Percentiles rank a stretch among this genome's conserved stretches.
phyloP scores from a whole-genome alignment of 2,329 filamentous ascomycete species.

The Cladosporium austrohemisphaericum region DNA sequence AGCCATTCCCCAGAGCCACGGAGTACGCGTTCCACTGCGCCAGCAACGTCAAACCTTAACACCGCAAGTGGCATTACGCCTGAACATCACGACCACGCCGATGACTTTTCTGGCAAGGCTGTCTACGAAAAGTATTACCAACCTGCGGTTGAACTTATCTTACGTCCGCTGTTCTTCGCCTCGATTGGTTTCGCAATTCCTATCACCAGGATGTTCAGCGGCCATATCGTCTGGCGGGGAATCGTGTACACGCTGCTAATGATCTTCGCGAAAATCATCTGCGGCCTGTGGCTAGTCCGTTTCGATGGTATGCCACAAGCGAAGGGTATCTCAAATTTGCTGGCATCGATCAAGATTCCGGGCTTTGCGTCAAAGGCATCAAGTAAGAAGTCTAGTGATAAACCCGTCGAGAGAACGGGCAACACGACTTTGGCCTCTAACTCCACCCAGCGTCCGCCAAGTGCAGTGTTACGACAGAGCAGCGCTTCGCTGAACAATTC shows the following conservation, averaged over 20 bases:
- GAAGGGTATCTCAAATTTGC: neutral
- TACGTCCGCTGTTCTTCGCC: slow-evolving; percentile 72
- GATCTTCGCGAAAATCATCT: slow-evolving; percentile 48
- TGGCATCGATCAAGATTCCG: neutral
- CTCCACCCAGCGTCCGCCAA: neutral
- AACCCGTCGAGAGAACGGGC: neutral
- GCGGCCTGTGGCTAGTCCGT: slow-evolving; percentile 41
- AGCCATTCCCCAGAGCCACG: no score
- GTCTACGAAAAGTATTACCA: slow-evolving; percentile 49
- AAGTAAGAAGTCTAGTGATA: neutral
- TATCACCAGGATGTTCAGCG: slow-evolving; percentile 64
- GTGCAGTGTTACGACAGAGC: neutral
- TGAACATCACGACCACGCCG: neutral
- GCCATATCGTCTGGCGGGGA: slow-evolving; percentile 65
- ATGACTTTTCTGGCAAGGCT: neutral
- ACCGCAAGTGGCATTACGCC: no score
- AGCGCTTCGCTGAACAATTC: neutral
- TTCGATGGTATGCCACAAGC: slow-evolving; percentile 24
- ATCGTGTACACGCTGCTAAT: slow-evolving; percentile 70
- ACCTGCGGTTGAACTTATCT: slow-evolving; percentile 47
- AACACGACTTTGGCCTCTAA: no score
- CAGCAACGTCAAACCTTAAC: neutral
- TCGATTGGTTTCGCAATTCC: slow-evolving; percentile 76
- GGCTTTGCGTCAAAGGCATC: neutral
- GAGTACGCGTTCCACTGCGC: no score